Base-by-base conservation (phyloP, 2,329 filamentous ascomycete genomes). In the Didymella segeticola region DNA sequence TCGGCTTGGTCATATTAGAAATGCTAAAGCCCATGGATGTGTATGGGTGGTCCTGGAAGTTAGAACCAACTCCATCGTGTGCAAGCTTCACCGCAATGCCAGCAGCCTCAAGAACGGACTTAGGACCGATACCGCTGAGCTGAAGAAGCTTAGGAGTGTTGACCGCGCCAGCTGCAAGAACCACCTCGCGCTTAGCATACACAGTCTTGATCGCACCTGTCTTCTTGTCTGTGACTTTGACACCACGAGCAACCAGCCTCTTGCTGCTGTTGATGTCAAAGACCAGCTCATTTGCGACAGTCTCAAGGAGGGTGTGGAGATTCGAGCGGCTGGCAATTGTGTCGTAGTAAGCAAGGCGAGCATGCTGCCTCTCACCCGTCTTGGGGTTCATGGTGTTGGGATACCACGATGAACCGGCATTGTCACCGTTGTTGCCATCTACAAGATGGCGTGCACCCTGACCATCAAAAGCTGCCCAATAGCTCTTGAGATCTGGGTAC, bases 101-200 rank as follows among this genome's bases (percentile, higher is more conserved):
- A 17, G 67, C 66, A 20, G 63, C 63, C 14, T 72, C 52, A 4
- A 72, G 63, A 5, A 66, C 51, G 12, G 56, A 49, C 33, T 56
- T 66, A 11, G 69, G 69, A 4, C 71, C 71, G 11, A 73, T 61
- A 6, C 70, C 71, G 33, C 67, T 70, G 12, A 66, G 56, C 20
- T 72, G 68, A 8, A 74, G 15, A 85, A 78, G 17, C 86, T 73
- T 69, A 82, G 83, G 2, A 81, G 86, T 7, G 82, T 85, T 63
- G 82, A 79, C 23, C 83, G 67, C 73, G 22, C 78, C 81, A 2
- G 86, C 86, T 1, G 83, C 84, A 1, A 89, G 66, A 15, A 89
- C 78, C 5, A 88, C 79, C 61, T 89, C 86, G 26, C 67, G 65
- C 34, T 58, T 68, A 4, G 67, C 69, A 39, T 66, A 66, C 1